Percentiles rank a stretch among this genome's conserved stretches.
Conservation (phyloP, 2,329 filamentous ascomycete species). For the Paradendryphiella salina region DNA sequence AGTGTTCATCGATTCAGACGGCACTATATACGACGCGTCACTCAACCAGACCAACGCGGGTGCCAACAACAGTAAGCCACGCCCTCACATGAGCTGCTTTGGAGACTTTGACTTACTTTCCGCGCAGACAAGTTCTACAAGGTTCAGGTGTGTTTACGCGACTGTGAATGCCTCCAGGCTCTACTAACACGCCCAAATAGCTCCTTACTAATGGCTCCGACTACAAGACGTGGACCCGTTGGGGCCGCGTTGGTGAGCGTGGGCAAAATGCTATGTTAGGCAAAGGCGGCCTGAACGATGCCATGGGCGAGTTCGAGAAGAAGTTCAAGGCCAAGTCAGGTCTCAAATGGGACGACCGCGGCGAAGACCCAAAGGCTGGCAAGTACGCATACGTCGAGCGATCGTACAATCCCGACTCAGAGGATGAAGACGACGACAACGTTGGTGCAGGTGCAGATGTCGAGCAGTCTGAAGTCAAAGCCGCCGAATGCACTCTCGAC, state of each 20-base stretch:
- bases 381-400: conserved; percentile 82
- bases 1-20: conserved; percentile 68
- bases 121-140: conserved; percentile 72
- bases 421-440: conserved; percentile 46
- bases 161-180: not conserved
- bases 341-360: conserved; percentile 55
- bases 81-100: not conserved
- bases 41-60: conserved; percentile 75
- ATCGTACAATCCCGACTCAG: conserved; percentile 71
- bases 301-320: conserved; percentile 54
- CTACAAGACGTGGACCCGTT: conserved; percentile 72
- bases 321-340: conserved; percentile 64
- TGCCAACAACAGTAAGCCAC: conserved; percentile 63
- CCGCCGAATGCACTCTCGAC: conserved; percentile 58
- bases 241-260: conserved; percentile 71
- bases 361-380: conserved; percentile 59
- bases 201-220: conserved; percentile 15
- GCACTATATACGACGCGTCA: conserved; percentile 75
- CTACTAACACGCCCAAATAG: not conserved
- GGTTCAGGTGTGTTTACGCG: conserved; percentile 59
- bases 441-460: conserved; percentile 6
- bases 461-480: conserved; percentile 36
- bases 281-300: conserved; percentile 44
- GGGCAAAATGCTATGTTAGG: conserved; percentile 53
- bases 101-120: not conserved